These are phyloP conservation scores for Amauroascus niger DNA, from an alignment of 2,329 filamentous ascomycete genomes.

Conservation along the genomic window DNA sequence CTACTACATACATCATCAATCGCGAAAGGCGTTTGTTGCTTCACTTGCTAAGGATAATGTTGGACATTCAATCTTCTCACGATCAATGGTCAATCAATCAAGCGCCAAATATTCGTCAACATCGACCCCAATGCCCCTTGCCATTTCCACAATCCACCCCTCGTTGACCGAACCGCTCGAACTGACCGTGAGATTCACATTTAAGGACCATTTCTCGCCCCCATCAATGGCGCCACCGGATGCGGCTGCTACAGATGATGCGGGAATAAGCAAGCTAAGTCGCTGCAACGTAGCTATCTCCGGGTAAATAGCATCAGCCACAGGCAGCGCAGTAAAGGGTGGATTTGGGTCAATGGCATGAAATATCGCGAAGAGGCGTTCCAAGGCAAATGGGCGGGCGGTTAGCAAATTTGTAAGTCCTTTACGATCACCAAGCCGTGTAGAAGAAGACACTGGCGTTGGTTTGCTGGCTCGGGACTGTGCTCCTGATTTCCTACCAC, in stretches of 20 bases:
- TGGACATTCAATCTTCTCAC: not conserved
- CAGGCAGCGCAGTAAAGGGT: conserved; percentile 21
- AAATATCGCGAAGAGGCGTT: conserved; percentile 40
- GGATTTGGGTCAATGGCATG: conserved; percentile 41
- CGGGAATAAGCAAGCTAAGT: conserved; percentile 38
- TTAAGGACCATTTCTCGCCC: conserved; percentile 41
- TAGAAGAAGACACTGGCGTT: conserved; percentile 33
- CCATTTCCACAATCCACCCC: conserved; percentile 39
- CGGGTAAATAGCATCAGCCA: conserved; percentile 37
- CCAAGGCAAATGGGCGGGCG: conserved; percentile 37
- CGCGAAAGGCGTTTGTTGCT: not conserved
- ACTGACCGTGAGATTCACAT: conserved; percentile 29
- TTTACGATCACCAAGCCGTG: conserved; percentile 22
- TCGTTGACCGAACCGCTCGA: conserved; percentile 19
- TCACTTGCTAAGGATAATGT: not conserved
- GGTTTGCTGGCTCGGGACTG: conserved; percentile 31
- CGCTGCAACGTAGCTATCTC: conserved; percentile 41
- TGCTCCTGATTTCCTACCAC: conserved; percentile 24
- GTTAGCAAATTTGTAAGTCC: conserved; percentile 32
- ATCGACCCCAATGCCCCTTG: conserved; percentile 37
- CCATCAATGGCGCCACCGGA: conserved; percentile 30
- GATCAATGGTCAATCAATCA: not conserved
- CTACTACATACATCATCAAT: not conserved
- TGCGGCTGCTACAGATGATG: conserved; percentile 28
- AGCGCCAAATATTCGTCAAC: conserved; percentile 33